These are phyloP conservation scores for Mangifera indica DNA, from an alignment of 345 rosid genomes.

Conservation along the genomic window DNA sequence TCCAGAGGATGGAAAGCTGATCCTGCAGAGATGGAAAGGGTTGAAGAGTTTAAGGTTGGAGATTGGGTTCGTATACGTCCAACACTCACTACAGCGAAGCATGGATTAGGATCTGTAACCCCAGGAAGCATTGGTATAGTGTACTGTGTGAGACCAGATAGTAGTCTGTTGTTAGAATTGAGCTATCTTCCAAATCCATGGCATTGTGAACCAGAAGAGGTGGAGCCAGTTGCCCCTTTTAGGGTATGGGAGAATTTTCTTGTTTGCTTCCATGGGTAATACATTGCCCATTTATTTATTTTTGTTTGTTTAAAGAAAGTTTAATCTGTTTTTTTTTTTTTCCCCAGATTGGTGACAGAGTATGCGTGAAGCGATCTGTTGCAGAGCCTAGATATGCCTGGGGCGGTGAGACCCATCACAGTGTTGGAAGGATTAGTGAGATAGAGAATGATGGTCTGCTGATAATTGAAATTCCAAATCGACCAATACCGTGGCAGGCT, in stretches of 20 bases:
- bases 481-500: slow-evolving; percentile 93
- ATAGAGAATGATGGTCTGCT: slow-evolving; percentile 96
- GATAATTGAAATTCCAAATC: slow-evolving; percentile 85
- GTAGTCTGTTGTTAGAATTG: slow-evolving; percentile 82
- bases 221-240: slow-evolving; percentile 87
- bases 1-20: slow-evolving; percentile 99
- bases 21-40: slow-evolving; percentile 99
- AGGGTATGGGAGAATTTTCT: slow-evolving; percentile 46
- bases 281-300: slow-evolving; percentile 4
- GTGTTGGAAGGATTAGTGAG: slow-evolving; percentile 89
- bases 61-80: slow-evolving; percentile 99
- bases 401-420: slow-evolving; percentile 99
- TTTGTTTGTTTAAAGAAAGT: slow-evolving; percentile 16
- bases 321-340: slow-evolving; percentile 27
- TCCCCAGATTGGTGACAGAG: slow-evolving; percentile 78
- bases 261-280: slow-evolving; percentile 12
- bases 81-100: slow-evolving; percentile 86
- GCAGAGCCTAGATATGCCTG: slow-evolving; percentile 98
- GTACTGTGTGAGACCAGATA: slow-evolving; percentile 90
- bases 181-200: slow-evolving; percentile 89
- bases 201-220: slow-evolving; percentile 99
- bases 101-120: slow-evolving; percentile 85
- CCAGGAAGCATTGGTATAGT: slow-evolving; percentile 98
- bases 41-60: slow-evolving; percentile 98
- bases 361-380: slow-evolving; percentile 96